Percentiles rank a stretch among this genome's conserved stretches.
Evolutionary conservation across 2,329 filamentous ascomycete genomes (phyloP).

Genomic region (Penicillium sp.): DNA sequence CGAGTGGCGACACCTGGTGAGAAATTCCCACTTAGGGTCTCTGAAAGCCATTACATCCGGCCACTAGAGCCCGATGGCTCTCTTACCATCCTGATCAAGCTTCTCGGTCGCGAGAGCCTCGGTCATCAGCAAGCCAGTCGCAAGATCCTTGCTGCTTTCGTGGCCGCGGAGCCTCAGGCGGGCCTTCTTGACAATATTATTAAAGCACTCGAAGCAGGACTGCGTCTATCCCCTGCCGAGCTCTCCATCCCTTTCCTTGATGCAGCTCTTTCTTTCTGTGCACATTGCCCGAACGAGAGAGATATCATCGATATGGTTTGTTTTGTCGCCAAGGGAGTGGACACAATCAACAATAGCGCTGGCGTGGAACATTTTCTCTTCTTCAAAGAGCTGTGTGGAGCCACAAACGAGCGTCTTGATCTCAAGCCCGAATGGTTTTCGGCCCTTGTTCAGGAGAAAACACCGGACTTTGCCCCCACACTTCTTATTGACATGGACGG

Average conservation of each 20-base stretch:
- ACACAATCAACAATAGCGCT: constrained; percentile 46
- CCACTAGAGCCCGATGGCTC: constrained; percentile 32
- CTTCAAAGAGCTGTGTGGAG: constrained; percentile 49
- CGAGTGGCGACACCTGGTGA: constrained; percentile 22
- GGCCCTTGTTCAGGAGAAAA: constrained; percentile 35
- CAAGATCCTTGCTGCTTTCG: constrained; percentile 53
- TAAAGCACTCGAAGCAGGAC: constrained; percentile 49
- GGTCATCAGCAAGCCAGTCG: constrained; percentile 47
- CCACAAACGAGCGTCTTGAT: constrained; percentile 35
- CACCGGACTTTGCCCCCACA: constrained; percentile 48
- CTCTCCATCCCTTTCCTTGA: constrained; percentile 53
- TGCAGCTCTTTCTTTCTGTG: constrained; percentile 52
- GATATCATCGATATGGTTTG: constrained; percentile 37
- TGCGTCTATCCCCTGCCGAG: constrained; percentile 48
- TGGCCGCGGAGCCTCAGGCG: constrained; percentile 49
- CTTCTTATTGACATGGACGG: constrained; percentile 49
- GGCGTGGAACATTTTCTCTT: constrained; percentile 47
- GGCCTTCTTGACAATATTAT: constrained; percentile 47
- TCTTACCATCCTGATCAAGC: constrained; percentile 51
- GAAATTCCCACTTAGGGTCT: constrained; percentile 30
- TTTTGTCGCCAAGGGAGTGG: constrained; percentile 43
- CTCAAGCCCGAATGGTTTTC: constrained; percentile 33
- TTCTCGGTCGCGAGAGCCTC: constrained; percentile 55
- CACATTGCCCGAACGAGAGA: constrained; percentile 33
- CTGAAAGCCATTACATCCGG: constrained; percentile 33